Conservation (phyloP, 108 stramenopile species). For the Nitzschia sp. region DNA sequence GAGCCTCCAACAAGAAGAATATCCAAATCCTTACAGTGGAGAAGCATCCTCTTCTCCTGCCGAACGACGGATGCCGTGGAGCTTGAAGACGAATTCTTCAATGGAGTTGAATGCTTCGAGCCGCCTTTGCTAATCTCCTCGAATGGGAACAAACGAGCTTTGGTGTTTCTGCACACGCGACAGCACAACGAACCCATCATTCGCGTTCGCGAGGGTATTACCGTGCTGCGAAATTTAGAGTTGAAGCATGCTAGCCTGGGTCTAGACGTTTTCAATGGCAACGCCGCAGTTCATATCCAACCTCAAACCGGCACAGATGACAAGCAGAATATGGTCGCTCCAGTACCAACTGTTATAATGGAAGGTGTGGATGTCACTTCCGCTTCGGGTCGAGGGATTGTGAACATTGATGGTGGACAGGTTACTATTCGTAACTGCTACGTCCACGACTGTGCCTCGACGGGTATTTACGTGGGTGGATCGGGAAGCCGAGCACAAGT, state of each 20-base stretch:
- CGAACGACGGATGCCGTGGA: conserved; percentile 32
- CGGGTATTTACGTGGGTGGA: conserved; percentile 83
- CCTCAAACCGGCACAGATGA: conserved; percentile 42
- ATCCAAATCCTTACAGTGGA: neutral
- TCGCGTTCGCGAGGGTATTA: conserved; percentile 59
- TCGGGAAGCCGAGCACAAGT: conserved; percentile 51
- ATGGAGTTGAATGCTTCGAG: neutral
- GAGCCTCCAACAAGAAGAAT: neutral
- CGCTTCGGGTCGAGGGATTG: conserved; percentile 69
- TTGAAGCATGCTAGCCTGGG: conserved; percentile 58
- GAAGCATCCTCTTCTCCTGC: conserved; percentile 26
- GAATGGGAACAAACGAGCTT: conserved; percentile 23
- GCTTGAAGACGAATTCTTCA: conserved; percentile 7
- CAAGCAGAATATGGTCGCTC: conserved; percentile 26
- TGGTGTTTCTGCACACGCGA: conserved; percentile 51
- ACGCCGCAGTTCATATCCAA: conserved; percentile 81
- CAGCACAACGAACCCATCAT: conserved; percentile 63
- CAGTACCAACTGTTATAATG: conserved; percentile 49
- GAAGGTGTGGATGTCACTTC: conserved; percentile 59
- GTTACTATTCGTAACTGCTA: conserved; percentile 46
- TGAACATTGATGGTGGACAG: conserved; percentile 74
- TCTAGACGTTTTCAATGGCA: conserved; percentile 84
- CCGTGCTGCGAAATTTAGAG: conserved; percentile 45
- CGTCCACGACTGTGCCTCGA: conserved; percentile 81
- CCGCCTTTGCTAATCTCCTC: conserved; percentile 1